These are phyloP conservation scores for Cylindrodendrum hubeiense DNA, from an alignment of 2,329 filamentous ascomycete genomes.

Conservation along the genomic window DNA sequence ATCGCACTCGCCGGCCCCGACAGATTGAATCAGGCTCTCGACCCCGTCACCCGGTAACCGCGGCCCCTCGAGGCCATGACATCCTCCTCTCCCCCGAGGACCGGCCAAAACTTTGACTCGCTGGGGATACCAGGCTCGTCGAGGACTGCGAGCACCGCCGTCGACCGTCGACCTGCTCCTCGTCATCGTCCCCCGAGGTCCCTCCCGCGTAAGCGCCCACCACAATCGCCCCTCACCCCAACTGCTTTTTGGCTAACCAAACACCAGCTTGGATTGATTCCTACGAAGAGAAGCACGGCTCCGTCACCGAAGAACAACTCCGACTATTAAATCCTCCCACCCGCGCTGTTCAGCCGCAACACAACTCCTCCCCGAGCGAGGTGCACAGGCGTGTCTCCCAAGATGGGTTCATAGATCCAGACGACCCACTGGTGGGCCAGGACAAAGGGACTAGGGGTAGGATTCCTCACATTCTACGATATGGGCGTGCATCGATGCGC, in stretches of 20 bases:
- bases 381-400: slow-evolving; percentile 58
- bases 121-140: slow-evolving; percentile 37
- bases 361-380: slow-evolving; percentile 56
- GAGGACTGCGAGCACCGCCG: slow-evolving; percentile 33
- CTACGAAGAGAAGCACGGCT: slow-evolving; percentile 57
- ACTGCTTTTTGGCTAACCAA: slow-evolving; percentile 15
- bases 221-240: neutral
- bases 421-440: slow-evolving; percentile 53
- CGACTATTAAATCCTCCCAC: slow-evolving; percentile 54
- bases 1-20: slow-evolving; percentile 40
- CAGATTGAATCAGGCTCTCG: slow-evolving; percentile 17
- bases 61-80: slow-evolving; percentile 40
- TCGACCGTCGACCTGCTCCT: slow-evolving; percentile 27
- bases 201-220: slow-evolving; percentile 41
- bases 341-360: slow-evolving; percentile 54
- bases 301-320: slow-evolving; percentile 53
- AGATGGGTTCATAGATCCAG: slow-evolving; percentile 61
- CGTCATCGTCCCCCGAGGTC: slow-evolving; percentile 43
- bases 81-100: slow-evolving; percentile 43
- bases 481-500: slow-evolving; percentile 59
- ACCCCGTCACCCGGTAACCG: slow-evolving; percentile 21
- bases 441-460: slow-evolving; percentile 50
- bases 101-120: slow-evolving; percentile 38
- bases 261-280: slow-evolving; percentile 63
- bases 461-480: slow-evolving; percentile 60